Conservation (phyloP, 129 eudicot species). For the Artemisia argyi region DNA sequence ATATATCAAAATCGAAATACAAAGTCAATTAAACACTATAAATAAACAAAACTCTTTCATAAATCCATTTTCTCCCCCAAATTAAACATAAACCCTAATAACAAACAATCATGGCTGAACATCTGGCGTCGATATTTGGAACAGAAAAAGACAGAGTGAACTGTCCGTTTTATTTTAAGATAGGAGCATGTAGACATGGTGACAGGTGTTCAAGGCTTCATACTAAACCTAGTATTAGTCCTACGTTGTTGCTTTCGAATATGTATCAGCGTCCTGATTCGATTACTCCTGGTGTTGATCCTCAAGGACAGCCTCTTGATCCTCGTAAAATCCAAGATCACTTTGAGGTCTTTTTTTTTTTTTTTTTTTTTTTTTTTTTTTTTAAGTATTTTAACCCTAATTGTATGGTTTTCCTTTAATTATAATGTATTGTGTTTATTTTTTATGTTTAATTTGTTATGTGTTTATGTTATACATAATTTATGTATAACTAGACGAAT, state of each 20-base stretch:
- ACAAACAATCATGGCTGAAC: constrained; percentile 63
- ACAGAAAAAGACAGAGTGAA: constrained; percentile 96
- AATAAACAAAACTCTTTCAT: neutral
- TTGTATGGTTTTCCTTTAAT: neutral
- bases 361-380: neutral
- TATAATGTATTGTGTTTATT: neutral
- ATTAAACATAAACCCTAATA: neutral
- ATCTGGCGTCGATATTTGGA: constrained; percentile 87
- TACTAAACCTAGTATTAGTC: constrained; percentile 87
- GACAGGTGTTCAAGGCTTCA: constrained; percentile 91
- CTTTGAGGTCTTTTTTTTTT: constrained; percentile 52
- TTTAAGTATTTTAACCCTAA: neutral
- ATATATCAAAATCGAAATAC: too few species aligned
- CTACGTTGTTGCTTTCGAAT: constrained; percentile 73
- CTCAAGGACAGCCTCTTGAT: constrained; percentile 84
- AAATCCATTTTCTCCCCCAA: neutral
- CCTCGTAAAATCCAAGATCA: constrained; percentile 85
- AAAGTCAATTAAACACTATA: neutral
- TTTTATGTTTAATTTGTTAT: too few species aligned
- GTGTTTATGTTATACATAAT: too few species aligned
- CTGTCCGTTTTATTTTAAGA: constrained; percentile 94
- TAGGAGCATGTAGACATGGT: constrained; percentile 92
- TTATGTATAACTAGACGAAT: too few species aligned
- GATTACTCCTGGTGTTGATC: constrained; percentile 91
- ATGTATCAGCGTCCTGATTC: constrained; percentile 96